These are phyloP conservation scores for Polygonum maritimum DNA, from an alignment of 148 eudicot genomes.

Conservation along the genomic window DNA sequence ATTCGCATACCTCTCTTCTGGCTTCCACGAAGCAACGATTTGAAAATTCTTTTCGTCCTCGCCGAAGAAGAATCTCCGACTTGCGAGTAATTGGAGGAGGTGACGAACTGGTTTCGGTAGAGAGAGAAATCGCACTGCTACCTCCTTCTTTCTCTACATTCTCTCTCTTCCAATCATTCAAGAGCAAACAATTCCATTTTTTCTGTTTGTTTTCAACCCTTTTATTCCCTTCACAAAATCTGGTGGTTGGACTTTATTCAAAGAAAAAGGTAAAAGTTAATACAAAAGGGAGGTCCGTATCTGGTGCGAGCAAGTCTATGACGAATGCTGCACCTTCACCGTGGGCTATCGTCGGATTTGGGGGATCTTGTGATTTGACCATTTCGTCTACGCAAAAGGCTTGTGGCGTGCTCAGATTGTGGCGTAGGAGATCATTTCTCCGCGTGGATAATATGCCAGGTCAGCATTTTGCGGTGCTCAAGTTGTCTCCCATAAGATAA, in stretches of 20 bases:
- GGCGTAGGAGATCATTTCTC: no score
- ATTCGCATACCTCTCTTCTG: background rate
- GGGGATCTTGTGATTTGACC: no score
- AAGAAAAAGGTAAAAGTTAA: background rate
- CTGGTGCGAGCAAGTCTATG: background rate
- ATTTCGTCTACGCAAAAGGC: background rate
- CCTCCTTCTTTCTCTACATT: background rate
- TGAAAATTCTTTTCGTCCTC: background rate
- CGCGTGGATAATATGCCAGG: no score
- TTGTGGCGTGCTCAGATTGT: no score
- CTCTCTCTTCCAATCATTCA: conserved; percentile 1
- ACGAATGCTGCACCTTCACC: background rate
- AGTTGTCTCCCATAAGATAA: no score
- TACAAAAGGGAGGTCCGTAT: background rate
- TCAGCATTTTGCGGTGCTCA: no score
- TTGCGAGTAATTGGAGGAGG: background rate
- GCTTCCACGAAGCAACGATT: background rate
- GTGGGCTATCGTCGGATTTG: background rate
- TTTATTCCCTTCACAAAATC: background rate
- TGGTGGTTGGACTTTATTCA: background rate
- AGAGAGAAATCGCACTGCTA: background rate
- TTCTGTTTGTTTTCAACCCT: background rate
- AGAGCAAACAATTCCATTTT: background rate
- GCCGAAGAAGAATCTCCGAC: background rate
- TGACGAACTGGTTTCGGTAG: background rate